These are phyloP conservation scores for Veloporphyrellus conicus DNA, from an alignment of 1,284 basidiomycete species.

Conservation along the genomic window DNA sequence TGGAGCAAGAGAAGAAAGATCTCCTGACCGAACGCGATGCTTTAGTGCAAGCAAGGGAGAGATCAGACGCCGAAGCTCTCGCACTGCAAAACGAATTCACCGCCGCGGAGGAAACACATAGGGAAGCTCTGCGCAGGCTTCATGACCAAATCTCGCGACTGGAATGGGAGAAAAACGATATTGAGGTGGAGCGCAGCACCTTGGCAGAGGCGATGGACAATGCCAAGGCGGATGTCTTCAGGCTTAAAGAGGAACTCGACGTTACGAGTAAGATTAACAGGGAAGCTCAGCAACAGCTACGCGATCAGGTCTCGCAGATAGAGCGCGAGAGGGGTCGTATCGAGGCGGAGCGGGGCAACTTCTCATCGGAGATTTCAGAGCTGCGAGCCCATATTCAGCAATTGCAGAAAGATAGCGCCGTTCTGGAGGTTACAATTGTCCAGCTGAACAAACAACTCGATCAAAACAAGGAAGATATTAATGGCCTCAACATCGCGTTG, in stretches of 20 bases:
- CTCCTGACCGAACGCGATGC: slow-evolving; percentile 39
- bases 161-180: slow-evolving; percentile 1
- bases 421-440: slow-evolving; percentile 76
- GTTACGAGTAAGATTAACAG: not conserved
- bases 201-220: not conserved
- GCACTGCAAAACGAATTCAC: slow-evolving; percentile 2
- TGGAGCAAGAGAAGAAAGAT: slow-evolving; percentile 38
- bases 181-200: too few relatives aligned
- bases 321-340: slow-evolving; percentile 7
- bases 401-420: slow-evolving; percentile 75
- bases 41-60: not conserved
- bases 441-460: slow-evolving; percentile 65
- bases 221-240: not conserved
- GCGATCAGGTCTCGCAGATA: slow-evolving; percentile 2
- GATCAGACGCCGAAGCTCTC: not conserved
- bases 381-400: slow-evolving; percentile 64
- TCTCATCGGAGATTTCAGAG: slow-evolving; percentile 61
- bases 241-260: slow-evolving; percentile 6
- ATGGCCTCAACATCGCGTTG: slow-evolving; percentile 78
- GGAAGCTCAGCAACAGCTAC: slow-evolving; percentile 10
- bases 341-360: slow-evolving; percentile 20
- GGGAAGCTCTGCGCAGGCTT: slow-evolving; percentile 1
- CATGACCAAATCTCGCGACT: slow-evolving; percentile 14
- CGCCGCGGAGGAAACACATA: not conserved
- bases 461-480: slow-evolving; percentile 71